Evolutionary conservation across 139 green algal genomes (phyloP), one percentile per base, ranked within the genome.

Genomic region (Medakamo hakoo): DNA sequence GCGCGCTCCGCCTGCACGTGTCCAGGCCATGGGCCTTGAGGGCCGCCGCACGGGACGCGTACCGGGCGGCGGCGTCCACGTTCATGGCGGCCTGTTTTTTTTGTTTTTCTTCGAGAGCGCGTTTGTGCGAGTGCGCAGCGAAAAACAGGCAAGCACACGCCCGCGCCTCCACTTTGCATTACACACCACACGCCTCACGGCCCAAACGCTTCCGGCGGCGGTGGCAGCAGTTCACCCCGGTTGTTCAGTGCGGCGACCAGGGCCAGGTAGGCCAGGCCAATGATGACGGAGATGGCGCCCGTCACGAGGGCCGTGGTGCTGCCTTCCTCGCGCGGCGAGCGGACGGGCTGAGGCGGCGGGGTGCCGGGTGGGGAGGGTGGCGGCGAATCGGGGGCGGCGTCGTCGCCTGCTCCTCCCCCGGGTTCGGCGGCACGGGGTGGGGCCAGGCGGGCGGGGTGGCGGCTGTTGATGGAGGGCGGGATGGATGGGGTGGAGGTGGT

Each of bases 261-360:
- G 9, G 63, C 73, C n/a, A 88, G 68, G 62, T 84, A 88, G 0
- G 72, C 81, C 1, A 85, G 63, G 16, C 81, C 81, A 56, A 84
- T 76, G 32, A 88, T 60, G 59, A 84, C 65, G 14, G 76, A 84
- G 56, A 85, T 81, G 61, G 68, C 72, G 14, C 81, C 81, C 4
- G 81, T 88, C 16, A 82, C 70, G 30, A 88, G 76, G 19, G 81
- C 78, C 32, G 75, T 85, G 57, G 40, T 52, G 9, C 9, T 21
- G 9, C 16, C 9, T 9, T 52, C 40, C 16, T 52, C 16, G 40
- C 9, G 40, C 9, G 9, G 9, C 9, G 9, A 16, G 9, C 9
- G 40, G 9, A 16, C 16, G 9, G 9, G 40, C 40, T 9, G 40
- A 16, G 40, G 40, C 9, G 40, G 40, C 40, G 40, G 40, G 40